A percentile compares a stretch with the other conserved stretches of the same genome.
These are phyloP conservation scores for Taxawa tesnikishii DNA, from an alignment of 2,329 filamentous ascomycete genomes.

Conservation along the genomic window DNA sequence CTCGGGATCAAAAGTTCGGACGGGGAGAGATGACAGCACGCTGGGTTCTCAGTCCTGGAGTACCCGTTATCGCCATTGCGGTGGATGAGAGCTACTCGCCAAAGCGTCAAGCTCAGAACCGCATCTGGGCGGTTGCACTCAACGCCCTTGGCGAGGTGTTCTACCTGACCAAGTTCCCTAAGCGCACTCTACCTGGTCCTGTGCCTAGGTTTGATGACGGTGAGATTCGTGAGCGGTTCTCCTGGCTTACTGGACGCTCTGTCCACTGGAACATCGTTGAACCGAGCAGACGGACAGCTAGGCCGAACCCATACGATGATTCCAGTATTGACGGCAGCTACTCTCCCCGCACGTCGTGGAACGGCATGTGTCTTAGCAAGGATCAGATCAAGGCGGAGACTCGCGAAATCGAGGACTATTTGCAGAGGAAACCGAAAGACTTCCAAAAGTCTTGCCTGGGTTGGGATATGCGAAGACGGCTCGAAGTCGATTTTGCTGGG, in stretches of 20 bases:
- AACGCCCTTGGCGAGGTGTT: slow-evolving; percentile 90
- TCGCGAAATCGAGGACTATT: slow-evolving; percentile 65
- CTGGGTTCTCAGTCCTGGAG: slow-evolving; percentile 84
- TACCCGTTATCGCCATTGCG: slow-evolving; percentile 74
- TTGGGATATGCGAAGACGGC: slow-evolving; percentile 81
- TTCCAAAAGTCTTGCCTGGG: slow-evolving; percentile 67
- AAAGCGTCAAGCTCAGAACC: slow-evolving; percentile 54
- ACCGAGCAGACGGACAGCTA: slow-evolving; percentile 58
- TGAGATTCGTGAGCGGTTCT: slow-evolving; percentile 46
- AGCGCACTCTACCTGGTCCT: slow-evolving; percentile 37
- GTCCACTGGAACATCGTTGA: slow-evolving; percentile 75
- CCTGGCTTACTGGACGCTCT: slow-evolving; percentile 70
- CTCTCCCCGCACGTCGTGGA: slow-evolving; percentile 65
- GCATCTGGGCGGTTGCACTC: slow-evolving; percentile 83
- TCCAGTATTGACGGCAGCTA: slow-evolving; percentile 59
- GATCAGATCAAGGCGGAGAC: slow-evolving; percentile 66
- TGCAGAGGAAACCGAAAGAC: slow-evolving; percentile 60
- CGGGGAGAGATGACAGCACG: slow-evolving; percentile 73
- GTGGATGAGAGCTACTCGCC: slow-evolving; percentile 73
- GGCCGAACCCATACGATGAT: slow-evolving; percentile 60
- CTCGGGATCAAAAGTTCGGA: slow-evolving; percentile 48
- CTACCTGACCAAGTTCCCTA: slow-evolving; percentile 64
- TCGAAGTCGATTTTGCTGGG: slow-evolving; percentile 81
- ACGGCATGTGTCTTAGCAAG: slow-evolving; percentile 56
- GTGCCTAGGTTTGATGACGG: slow-evolving; percentile 32